Conservation (phyloP, 164 flowering plant species). For the Macadamia tetraphylla region DNA sequence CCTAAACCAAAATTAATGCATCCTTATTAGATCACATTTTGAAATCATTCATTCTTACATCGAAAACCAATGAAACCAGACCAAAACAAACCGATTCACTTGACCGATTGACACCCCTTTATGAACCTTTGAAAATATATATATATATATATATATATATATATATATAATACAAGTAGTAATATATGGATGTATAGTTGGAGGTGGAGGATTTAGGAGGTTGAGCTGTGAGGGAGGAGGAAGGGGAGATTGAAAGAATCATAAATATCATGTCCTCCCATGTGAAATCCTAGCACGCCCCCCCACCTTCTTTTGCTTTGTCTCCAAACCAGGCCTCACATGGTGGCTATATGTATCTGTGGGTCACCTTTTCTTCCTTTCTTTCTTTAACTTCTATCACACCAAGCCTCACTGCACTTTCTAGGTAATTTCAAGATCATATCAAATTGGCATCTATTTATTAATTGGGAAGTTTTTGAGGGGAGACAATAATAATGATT, state of each 20-base stretch:
- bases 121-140: no score
- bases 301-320: constrained; percentile 35
- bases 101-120: no score
- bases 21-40: no score
- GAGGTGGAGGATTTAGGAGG: neutral
- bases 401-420: no score
- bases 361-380: neutral
- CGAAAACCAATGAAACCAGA: no score
- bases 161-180: neutral
- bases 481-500: constrained; percentile 9
- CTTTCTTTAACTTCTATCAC: constrained; percentile 6
- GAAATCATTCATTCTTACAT: no score
- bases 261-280: constrained; percentile 22
- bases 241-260: neutral
- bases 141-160: no score
- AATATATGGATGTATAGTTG: constrained; percentile 1
- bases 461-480: neutral
- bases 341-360: constrained; percentile 14
- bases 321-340: constrained; percentile 46
- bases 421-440: neutral
- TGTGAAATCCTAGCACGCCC: constrained; percentile 39
- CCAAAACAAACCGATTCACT: no score
- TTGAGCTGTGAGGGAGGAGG: constrained; percentile 18
- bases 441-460: constrained; percentile 4
- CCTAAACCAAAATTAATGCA: no score